Base-by-base conservation (phyloP, 2,329 filamentous ascomycete species). In the Phoma sp. region DNA sequence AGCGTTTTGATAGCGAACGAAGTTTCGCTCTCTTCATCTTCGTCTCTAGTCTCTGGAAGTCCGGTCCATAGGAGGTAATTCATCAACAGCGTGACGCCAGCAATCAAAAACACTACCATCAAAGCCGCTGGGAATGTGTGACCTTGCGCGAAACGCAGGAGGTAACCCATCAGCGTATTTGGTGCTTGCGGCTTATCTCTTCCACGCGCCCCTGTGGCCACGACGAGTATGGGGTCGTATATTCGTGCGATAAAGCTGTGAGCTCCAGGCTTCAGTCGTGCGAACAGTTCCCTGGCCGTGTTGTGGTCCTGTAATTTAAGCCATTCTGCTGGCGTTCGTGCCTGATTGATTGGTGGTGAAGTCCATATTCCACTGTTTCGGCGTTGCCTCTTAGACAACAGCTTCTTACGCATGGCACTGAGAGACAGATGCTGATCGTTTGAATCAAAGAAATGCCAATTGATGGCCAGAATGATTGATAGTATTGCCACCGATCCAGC, bases 231-330 rank as follows among this genome's bases (percentile, higher is more conserved):
- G 1, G 90, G 90, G 36, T 92, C 86, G 66, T 89, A 90, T 1
- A 93, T 88, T 39, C 83, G 83, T 22, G 90, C 89, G 14, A 90
- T 79, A 68, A 91, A 90, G 70, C 86, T 89, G 66, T 89, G 82
- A 1, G 86, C 83, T 49, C 82, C 79, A 6, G 89, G 89, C 60
- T 90, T 91, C 63, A 92, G 83, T 29, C 89, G 83, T n/a, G 85
- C 82, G 69, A 93, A 90, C 13, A 93, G 83, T 66, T 93, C 90
- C 33, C 83, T 83, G 2, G 89, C 89, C 1, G 89, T 91, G 66
- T 90, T 88, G 63, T 91, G 89, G 62, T 93, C 89, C 70, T 93
- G 90, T 51, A 91, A 80, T 24, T 84, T 83, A 44, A 93, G 79
- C 90, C 90, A 93, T 13, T 89, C 88, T 4, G 83, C 86, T 1